These are phyloP conservation scores for Rhododendron ferrugineum DNA, from an alignment of 148 eudicot species.

Conservation along the genomic window DNA sequence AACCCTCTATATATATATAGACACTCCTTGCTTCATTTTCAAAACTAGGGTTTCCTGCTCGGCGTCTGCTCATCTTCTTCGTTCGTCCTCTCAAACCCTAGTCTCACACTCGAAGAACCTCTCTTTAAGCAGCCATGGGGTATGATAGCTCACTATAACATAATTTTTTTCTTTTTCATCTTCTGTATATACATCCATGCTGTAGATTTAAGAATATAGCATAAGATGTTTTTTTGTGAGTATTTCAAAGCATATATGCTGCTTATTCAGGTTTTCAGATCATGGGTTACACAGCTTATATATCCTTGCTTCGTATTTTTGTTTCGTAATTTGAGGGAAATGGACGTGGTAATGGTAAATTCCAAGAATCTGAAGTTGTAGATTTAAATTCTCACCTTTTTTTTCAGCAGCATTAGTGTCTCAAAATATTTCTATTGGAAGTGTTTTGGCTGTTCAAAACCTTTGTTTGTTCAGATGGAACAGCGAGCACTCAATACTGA, in stretches of 20 bases:
- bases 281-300: background rate
- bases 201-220: too few species aligned
- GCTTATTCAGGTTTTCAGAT: background rate
- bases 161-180: background rate
- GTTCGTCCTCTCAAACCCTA: background rate
- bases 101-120: background rate
- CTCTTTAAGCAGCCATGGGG: constrained; percentile 21
- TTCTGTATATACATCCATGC: background rate
- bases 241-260: too few species aligned
- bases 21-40: background rate
- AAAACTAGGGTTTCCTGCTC: constrained; percentile 4
- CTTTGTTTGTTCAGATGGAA: background rate
- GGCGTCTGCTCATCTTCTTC: constrained; percentile 5
- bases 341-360: background rate
- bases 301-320: background rate
- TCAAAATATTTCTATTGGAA: background rate
- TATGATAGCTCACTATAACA: constrained; percentile 2
- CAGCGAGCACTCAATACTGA: background rate
- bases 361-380: background rate
- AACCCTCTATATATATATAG: background rate
- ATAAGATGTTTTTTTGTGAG: too few species aligned
- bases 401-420: background rate
- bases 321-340: background rate
- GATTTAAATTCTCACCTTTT: too few species aligned
- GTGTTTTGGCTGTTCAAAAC: background rate